Conservation (phyloP, 306 rosid genomes). For the Cicer yamashitae region DNA sequence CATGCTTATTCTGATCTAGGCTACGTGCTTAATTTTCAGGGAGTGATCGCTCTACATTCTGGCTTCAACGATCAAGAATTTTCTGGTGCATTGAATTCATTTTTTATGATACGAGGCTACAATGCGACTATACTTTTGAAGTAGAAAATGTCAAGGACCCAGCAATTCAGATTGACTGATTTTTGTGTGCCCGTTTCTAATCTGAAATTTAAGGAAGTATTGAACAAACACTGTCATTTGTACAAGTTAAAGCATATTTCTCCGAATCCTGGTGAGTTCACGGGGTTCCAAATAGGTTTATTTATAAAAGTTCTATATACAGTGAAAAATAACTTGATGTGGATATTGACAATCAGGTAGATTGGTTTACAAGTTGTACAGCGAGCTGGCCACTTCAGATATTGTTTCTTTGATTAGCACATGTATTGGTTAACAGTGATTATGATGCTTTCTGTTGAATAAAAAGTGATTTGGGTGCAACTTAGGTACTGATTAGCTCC, state of each 20-base stretch:
- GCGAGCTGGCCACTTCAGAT: not conserved
- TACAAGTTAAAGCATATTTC: conserved; percentile 15
- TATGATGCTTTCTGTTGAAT: not conserved
- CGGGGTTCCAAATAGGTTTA: conserved; percentile 13
- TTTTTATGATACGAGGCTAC: conserved; percentile 8
- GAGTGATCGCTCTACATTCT: conserved; percentile 11
- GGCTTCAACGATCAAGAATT: conserved; percentile 24
- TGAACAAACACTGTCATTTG: conserved; percentile 21
- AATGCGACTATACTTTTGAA: conserved; percentile 3
- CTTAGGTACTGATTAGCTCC: conserved; percentile 4
- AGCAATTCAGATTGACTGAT: conserved; percentile 4
- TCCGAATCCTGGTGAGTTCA: conserved; percentile 6
- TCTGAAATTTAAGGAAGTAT: conserved; percentile 19
- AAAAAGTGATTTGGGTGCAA: conserved; percentile 2
- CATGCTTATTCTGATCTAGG: conserved; percentile 24
- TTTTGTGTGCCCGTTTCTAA: not conserved
- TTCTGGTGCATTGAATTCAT: conserved; percentile 24
- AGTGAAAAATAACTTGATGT: not conserved
- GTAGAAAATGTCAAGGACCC: conserved; percentile 25
- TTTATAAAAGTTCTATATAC: not conserved
- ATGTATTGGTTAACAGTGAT: not conserved
- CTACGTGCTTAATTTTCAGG: conserved; percentile 30
- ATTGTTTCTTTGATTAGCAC: not conserved
- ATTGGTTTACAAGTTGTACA: conserved; percentile 28
- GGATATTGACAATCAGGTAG: not conserved